Base-by-base conservation (phyloP, 345 rosid species). In the Euphorbia pulcherrima region DNA sequence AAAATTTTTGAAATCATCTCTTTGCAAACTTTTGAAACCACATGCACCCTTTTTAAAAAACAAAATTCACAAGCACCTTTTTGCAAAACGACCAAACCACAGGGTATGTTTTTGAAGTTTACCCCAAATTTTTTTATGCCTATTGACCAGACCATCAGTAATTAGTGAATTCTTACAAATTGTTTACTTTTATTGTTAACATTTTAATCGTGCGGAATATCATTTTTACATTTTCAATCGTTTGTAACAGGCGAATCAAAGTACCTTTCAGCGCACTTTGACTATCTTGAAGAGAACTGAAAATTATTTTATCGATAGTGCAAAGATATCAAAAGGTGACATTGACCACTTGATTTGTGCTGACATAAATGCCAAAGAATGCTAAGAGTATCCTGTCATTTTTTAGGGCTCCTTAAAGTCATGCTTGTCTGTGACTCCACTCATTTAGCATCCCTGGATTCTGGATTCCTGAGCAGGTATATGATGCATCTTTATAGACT, bases 381-480 rank as follows among this genome's bases (percentile, higher is more conserved):
- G 5, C 56, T 67, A 16, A 60, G 37, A 33, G 9, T 3, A 18
- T 28, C 64, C 24, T 3, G 48, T 74, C 44, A 40, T 50, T 68
- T 75, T 67, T 68, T 75, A 92, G 97, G 67, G 65, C 80, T 87
- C 79, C 86, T 86, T 28, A 84, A 74, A 76, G 83, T 89, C 78
- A 85, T 91, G 97, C 87, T 94, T 63, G 74, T 94, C 39, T 94
- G 99, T 71, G 97, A 96, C 81, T 91, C 26, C 80, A 88, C 67
- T 91, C 97, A 37, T 92, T 92, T 69, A 64, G 81, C 79, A 76
- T 70, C 63, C 99, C 96, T 3, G 90, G 90, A 69, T 74, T 75
- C 74, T 94, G 99, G 99, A 87, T 89, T 56, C 93, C 70, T 44
- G 93, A 87, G 61, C 99, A 94, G 87, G 98, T 86, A 80, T 55